Evolutionary conservation across 2,329 filamentous ascomycete species (phyloP).

Genomic region (Fusarium sp.): DNA sequence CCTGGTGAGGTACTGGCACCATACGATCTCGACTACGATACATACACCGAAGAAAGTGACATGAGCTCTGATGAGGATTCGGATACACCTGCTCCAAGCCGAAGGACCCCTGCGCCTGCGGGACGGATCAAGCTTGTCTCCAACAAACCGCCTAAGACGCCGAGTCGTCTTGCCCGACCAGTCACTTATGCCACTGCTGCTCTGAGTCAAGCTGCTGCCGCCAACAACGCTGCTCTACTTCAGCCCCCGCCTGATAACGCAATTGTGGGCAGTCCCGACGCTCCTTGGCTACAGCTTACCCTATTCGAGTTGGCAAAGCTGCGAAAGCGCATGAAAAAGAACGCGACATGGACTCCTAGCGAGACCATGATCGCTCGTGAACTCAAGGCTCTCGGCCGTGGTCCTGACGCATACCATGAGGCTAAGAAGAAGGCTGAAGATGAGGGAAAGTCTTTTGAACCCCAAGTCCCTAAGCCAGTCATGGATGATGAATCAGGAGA

Average conservation of each 20-base stretch:
- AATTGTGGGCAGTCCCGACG: constrained; percentile 66
- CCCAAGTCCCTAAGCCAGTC: constrained; percentile 49
- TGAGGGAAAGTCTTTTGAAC: constrained; percentile 70
- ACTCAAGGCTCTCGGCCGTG: constrained; percentile 75
- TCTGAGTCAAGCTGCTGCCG: constrained; percentile 53
- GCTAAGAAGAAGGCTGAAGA: constrained; percentile 74
- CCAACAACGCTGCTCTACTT: constrained; percentile 57
- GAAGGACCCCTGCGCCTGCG: constrained; percentile 51
- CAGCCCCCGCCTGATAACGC: constrained; percentile 70
- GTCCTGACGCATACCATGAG: constrained; percentile 68
- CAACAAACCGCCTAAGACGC: constrained; percentile 57
- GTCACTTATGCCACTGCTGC: constrained; percentile 51
- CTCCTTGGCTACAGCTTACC: constrained; percentile 74
- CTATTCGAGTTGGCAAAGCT: constrained; percentile 74
- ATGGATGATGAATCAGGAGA: constrained; percentile 63
- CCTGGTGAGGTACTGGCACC: constrained; percentile 74
- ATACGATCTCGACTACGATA: constrained; percentile 72
- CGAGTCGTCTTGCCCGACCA: constrained; percentile 53
- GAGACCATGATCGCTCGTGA: constrained; percentile 88
- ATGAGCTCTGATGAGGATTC: constrained; percentile 64
- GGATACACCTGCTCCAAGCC: constrained; percentile 53
- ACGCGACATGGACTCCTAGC: constrained; percentile 84
- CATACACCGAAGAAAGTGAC: constrained; percentile 64
- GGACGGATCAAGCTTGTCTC: constrained; percentile 64
- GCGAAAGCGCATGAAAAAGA: constrained; percentile 91